These are phyloP conservation scores for Hymenochaete sp. DNA, from an alignment of 1,284 basidiomycete genomes.

Conservation along the genomic window DNA sequence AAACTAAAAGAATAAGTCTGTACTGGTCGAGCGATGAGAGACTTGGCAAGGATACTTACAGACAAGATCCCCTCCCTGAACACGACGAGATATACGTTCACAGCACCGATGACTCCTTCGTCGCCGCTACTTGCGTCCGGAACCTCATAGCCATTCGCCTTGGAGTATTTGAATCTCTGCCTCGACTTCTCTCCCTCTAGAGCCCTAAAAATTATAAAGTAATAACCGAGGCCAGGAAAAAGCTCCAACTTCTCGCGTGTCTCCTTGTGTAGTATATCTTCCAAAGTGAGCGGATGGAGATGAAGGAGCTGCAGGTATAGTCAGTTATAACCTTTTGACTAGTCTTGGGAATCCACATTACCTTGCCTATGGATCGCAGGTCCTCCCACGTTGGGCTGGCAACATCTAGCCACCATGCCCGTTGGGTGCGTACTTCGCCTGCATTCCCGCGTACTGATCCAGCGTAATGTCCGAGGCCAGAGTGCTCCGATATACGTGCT, in stretches of 20 bases:
- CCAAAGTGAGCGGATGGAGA: conserved; percentile 88
- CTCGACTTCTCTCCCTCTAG: conserved; percentile 53
- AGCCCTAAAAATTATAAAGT: conserved; percentile 85
- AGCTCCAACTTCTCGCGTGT: conserved; percentile 88
- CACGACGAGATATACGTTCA: conserved; percentile 84
- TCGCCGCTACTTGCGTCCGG: conserved; percentile 25
- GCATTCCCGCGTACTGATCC: neutral
- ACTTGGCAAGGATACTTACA: conserved; percentile 40
- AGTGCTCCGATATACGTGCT: no score
- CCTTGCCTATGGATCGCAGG: conserved; percentile 82
- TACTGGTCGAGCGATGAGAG: neutral
- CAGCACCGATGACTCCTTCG: conserved; percentile 57
- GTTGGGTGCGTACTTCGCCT: neutral
- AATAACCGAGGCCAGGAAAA: conserved; percentile 87
- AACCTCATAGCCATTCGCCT: conserved; percentile 22
- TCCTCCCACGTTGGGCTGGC: conserved; percentile 87
- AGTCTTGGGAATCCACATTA: conserved; percentile 26
- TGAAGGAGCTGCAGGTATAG: conserved; percentile 56
- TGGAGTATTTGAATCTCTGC: conserved; percentile 31
- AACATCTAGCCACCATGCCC: conserved; percentile 91
- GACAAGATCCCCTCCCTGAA: conserved; percentile 87
- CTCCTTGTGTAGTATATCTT: conserved; percentile 94
- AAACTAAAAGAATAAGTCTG: conserved; percentile 48
- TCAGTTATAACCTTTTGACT: conserved; percentile 3
- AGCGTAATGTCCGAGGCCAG: neutral